A percentile compares a stretch with the other conserved stretches of the same genome.
These are phyloP conservation scores for Vitis amurensis DNA, from an alignment of 164 flowering plant genomes.

Conservation along the genomic window DNA sequence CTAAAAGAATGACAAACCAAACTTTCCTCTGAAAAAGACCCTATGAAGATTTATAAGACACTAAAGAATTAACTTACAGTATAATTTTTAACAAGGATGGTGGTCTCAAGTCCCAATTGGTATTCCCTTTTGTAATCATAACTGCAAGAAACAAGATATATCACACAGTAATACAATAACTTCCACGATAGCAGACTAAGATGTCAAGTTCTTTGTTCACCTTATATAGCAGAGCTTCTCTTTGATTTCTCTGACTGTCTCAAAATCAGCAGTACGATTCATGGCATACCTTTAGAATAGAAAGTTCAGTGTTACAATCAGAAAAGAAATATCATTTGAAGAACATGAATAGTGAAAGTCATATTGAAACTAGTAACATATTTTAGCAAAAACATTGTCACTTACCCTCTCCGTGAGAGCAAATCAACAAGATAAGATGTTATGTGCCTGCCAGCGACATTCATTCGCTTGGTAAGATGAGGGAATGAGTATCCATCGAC, in stretches of 20 bases:
- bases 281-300: constrained; percentile 79
- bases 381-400: constrained; percentile 8
- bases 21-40: neutral
- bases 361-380: neutral
- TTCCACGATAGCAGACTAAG: constrained; percentile 1
- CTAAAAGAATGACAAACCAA: neutral
- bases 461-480: constrained; percentile 98
- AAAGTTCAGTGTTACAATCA: constrained; percentile 11
- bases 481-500: constrained; percentile 99
- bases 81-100: constrained; percentile 93
- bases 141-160: constrained; percentile 40
- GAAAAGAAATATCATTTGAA: constrained; percentile 3
- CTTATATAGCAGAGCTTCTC: constrained; percentile 98
- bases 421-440: constrained; percentile 98
- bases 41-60: constrained; percentile 2
- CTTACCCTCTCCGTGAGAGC: constrained; percentile 91
- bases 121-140: constrained; percentile 97
- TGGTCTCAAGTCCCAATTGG: constrained; percentile 95
- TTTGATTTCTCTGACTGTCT: constrained; percentile 91
- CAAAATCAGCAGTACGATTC: constrained; percentile 88
- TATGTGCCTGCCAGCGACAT: constrained; percentile 97
- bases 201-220: constrained; percentile 29
- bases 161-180: neutral
- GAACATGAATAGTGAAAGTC: neutral
- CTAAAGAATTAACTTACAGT: constrained; percentile 62